Conservation (phyloP, 2,329 filamentous ascomycete genomes). For the Diaporthe batatas region DNA sequence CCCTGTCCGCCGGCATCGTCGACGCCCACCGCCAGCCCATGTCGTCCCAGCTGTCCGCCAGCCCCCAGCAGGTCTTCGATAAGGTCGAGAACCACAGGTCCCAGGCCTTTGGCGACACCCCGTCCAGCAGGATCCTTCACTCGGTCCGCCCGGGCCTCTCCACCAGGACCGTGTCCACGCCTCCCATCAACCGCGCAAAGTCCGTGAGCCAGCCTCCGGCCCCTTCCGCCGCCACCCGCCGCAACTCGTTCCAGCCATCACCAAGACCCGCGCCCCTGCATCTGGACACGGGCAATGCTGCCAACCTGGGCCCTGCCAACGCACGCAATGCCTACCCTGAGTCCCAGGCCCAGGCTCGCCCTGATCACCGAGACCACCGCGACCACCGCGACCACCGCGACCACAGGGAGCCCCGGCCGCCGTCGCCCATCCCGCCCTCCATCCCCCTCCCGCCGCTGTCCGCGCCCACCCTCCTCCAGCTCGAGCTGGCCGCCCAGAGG, state of each 20-base stretch:
- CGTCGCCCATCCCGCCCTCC: conserved; percentile 65
- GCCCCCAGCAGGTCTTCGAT: conserved; percentile 43
- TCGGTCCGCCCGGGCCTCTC: conserved; percentile 47
- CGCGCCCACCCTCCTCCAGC: conserved; percentile 73
- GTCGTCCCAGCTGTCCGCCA: conserved; percentile 51
- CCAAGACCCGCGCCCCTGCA: conserved; percentile 60
- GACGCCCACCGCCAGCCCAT: conserved; percentile 53
- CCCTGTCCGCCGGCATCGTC: conserved; percentile 53
- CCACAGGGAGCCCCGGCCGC: conserved; percentile 48
- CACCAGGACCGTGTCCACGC: conserved; percentile 64
- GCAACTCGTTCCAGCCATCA: conserved; percentile 64
- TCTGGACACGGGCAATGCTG: conserved; percentile 51
- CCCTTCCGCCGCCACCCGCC: conserved; percentile 52
- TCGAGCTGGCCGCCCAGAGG: conserved; percentile 72
- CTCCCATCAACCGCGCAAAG: conserved; percentile 60
- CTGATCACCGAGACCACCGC: conserved; percentile 25
- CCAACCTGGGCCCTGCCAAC: conserved; percentile 44
- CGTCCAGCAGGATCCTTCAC: conserved; percentile 51
- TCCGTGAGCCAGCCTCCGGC: conserved; percentile 50
- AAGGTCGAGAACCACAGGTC: conserved; percentile 45
- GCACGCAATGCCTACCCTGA: conserved; percentile 33
- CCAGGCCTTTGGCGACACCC: conserved; percentile 44
- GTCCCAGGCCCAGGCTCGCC: neutral
- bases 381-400: conserved; percentile 43
- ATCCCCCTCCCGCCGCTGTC: conserved; percentile 77